Evolutionary conservation across 2,329 filamentous ascomycete species (phyloP).

Genomic region (Sclerotinia nivalis): DNA sequence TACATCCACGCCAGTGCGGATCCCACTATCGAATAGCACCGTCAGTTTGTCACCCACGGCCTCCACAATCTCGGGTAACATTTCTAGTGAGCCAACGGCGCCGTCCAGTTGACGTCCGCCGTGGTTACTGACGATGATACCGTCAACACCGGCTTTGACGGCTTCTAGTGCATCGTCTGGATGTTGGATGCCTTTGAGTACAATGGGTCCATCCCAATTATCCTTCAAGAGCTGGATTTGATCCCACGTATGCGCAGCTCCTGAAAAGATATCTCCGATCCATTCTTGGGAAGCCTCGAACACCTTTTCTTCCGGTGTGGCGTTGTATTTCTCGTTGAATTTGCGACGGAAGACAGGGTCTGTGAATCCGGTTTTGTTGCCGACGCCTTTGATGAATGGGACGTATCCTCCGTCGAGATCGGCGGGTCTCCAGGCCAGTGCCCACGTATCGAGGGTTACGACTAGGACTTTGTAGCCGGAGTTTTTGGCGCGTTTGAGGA

Average conservation of each 20-base stretch:
- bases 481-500: slow-evolving; percentile 61
- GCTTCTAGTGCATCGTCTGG: slow-evolving; percentile 52
- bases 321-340: slow-evolving; percentile 54
- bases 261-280: slow-evolving; percentile 54
- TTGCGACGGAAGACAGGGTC: slow-evolving; percentile 65
- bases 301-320: slow-evolving; percentile 47
- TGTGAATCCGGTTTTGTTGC: slow-evolving; percentile 62
- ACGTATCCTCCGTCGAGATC: slow-evolving; percentile 65
- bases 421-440: slow-evolving; percentile 66
- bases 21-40: slow-evolving; percentile 61
- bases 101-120: slow-evolving; percentile 59
- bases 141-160: slow-evolving; percentile 48
- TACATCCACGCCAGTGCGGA: slow-evolving; percentile 56
- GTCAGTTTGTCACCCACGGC: slow-evolving; percentile 60
- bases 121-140: slow-evolving; percentile 59
- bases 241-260: slow-evolving; percentile 59
- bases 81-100: slow-evolving; percentile 54
- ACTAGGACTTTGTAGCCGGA: slow-evolving; percentile 66
- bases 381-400: slow-evolving; percentile 60
- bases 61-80: slow-evolving; percentile 61
- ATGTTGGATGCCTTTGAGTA: slow-evolving; percentile 58
- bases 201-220: slow-evolving; percentile 64
- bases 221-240: slow-evolving; percentile 58
- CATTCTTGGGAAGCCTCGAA: slow-evolving; percentile 54
- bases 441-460: slow-evolving; percentile 72